These are phyloP conservation scores for Fusarium protoensiforme DNA, from an alignment of 2,329 filamentous ascomycete species.

Conservation along the genomic window DNA sequence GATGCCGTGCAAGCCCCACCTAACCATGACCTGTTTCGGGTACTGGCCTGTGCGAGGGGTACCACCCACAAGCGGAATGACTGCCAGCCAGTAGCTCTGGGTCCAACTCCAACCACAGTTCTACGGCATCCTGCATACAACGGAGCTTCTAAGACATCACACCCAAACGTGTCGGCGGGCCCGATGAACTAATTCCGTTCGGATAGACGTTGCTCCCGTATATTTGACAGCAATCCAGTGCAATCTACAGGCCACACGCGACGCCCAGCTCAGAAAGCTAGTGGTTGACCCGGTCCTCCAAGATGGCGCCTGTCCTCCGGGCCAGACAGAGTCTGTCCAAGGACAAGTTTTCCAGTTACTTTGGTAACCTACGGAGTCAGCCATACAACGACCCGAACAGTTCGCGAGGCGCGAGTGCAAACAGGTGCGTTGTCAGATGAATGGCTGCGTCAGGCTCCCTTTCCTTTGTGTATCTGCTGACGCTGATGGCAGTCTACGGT, in stretches of 20 bases:
- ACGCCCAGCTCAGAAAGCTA: background rate
- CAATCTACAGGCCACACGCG: background rate
- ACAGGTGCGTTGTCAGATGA: constrained; percentile 61
- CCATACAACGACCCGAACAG: constrained; percentile 73
- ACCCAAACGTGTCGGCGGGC: background rate
- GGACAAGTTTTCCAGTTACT: constrained; percentile 74
- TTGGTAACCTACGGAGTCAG: constrained; percentile 76
- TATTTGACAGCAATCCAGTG: background rate
- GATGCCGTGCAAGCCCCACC: constrained; percentile 22
- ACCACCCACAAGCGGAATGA: constrained; percentile 12
- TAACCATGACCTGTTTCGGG: constrained; percentile 15
- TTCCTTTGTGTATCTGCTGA: constrained; percentile 16
- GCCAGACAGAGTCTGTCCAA: constrained; percentile 71
- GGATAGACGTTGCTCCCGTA: background rate
- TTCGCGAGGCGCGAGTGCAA: constrained; percentile 63
- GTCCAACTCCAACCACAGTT: constrained; percentile 13
- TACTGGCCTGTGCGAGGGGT: constrained; percentile 18
- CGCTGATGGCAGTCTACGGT: constrained; percentile 68
- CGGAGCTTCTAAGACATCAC: constrained; percentile 5
- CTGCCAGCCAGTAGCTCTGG: background rate
- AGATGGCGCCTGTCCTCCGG: constrained; percentile 57
- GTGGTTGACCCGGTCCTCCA: background rate
- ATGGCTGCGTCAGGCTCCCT: background rate
- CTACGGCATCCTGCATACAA: constrained; percentile 10
- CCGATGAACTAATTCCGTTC: background rate